Base-by-base conservation (phyloP, 306 rosid species). In the Cicer arietinum region DNA sequence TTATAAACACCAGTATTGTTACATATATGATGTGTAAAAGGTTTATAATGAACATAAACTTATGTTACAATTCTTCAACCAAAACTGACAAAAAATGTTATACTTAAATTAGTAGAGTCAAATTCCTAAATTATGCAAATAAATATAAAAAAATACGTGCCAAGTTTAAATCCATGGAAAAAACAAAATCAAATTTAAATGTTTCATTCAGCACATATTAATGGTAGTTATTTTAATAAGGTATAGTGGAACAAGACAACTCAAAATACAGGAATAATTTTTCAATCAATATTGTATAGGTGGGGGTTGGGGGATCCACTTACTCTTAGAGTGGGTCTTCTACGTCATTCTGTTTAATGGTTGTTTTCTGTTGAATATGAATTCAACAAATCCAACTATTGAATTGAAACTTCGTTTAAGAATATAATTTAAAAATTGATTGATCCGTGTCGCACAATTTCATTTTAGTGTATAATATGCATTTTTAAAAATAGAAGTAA, bases 101-200 rank as follows among this genome's bases (percentile, higher is more conserved):
- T n/a, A 17, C 6, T 17, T 40, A n/a, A 62, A 3, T 39, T 61
- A 13, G 18, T 37, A n/a, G 67, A 37, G 41, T 61, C 22, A 60
- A 56, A 20, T 12, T 56, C 30, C 62, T 1, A 57, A 9, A 22
- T 57, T 57, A 7, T 57, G 14, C n/a, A 11, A 10, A 57, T 10
- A 30, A 11, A 30, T 25, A 59, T 12, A 59, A 11, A 22, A 14
- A 57, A 61, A 39, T 42, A 41, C 16, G 6, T 64, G 42, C 42
- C 25, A 11, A 18, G 40, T 65, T 65, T 65, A 65, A 45, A 65
- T 65, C 14, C 51, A 17, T 65, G 40, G 13, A 40, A 62, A n/a
- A 16, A 62, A n/a, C 48, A 14, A 62, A 62, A 60, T 60, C 18
- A 50, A 50, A 50, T 35, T 59, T 17, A 35, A 13, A 30, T 59